Evolutionary conservation across 345 rosid species (phyloP), one percentile per base, ranked within the genome.

Genomic region (Combretum micranthum): DNA sequence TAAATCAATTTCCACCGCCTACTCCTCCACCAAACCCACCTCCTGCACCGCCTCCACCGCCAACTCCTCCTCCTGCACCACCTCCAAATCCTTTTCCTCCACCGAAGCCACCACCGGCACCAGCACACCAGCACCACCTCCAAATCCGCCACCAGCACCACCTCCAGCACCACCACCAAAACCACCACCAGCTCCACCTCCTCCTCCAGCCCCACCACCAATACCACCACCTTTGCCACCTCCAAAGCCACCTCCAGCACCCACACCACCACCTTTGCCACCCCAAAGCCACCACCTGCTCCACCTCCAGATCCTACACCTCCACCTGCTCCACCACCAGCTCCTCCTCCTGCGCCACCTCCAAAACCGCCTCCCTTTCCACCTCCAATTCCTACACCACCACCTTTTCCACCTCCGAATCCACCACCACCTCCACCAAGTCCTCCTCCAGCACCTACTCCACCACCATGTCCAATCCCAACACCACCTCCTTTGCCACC

Each of bases 21-120:
- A 0, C 57, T 2, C 75, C 78, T 0, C 70, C 70, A 20, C 70
- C 79, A 20, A 19, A 51, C 9, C 70, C 70, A 18, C 69, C 69
- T 9, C 75, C 79, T 15, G 25, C 13, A 0, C 69, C 65, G 13
- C 19, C 55, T 22, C 75, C 76, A 48, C 63, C 75, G 12, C 72
- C 72, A 39, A 39, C 39, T 3, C 74, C 74, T 14, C 55, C 66
- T 15, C 68, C 66, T 0, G 64, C 62, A 0, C 68, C 75, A 0
- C 32, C 47, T 39, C 71, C 67, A 44, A 55, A 61, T 0, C 62
- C 71, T 7, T 0, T 12, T 0, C 72, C 71, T 0, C 39, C 39
- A 32, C 39, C 39, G 9, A 32, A 32, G 5, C 39, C 39, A 5
- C 39, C 62, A 58, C 2, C 47, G 42, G 0, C 72, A 66, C 0